phyloP scores from a whole-genome alignment of 495 filamentous ascomycete genomes.

The Neurospora discreta region DNA sequence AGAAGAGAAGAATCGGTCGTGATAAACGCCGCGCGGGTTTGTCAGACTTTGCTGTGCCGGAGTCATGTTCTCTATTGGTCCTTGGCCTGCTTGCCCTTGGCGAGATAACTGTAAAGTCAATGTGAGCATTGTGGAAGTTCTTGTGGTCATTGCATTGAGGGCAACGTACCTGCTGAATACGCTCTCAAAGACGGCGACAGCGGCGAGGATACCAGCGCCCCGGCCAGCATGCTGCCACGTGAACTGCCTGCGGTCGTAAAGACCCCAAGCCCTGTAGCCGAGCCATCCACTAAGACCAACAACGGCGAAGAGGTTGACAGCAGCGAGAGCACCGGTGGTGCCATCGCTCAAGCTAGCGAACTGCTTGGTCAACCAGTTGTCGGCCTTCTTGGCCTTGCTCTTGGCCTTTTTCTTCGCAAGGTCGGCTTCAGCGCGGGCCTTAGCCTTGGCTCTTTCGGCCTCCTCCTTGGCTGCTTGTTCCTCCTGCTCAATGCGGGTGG shows the following conservation, averaged over 20 bases:
- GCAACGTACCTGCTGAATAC: constrained; percentile 27
- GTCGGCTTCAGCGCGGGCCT: constrained; percentile 35
- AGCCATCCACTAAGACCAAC: constrained; percentile 35
- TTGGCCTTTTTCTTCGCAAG: constrained; percentile 42
- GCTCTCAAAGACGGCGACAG: constrained; percentile 31
- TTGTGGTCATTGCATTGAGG: neutral
- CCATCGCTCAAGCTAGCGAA: constrained; percentile 23
- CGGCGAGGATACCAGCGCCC: constrained; percentile 41
- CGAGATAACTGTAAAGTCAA: constrained; percentile 20
- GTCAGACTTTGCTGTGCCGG: neutral
- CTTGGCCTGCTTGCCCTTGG: constrained; percentile 31
- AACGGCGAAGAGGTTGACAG: constrained; percentile 29
- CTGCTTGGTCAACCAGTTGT: constrained; percentile 26
- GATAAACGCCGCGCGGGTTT: neutral
- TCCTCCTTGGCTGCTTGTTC: constrained; percentile 10
- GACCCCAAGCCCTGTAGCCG: constrained; percentile 34
- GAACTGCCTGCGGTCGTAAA: constrained; percentile 53
- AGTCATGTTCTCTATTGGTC: constrained; percentile 11
- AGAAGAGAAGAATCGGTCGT: neutral
- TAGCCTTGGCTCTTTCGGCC: constrained; percentile 23
- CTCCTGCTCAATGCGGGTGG: constrained; percentile 44
- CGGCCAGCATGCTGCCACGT: constrained; percentile 60
- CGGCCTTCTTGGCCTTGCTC: constrained; percentile 26
- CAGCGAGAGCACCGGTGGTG: constrained; percentile 23
- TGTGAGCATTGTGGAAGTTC: neutral